phyloP scores from a whole-genome alignment of 768 basidiomycete genomes.

The Pholiota molesta region DNA sequence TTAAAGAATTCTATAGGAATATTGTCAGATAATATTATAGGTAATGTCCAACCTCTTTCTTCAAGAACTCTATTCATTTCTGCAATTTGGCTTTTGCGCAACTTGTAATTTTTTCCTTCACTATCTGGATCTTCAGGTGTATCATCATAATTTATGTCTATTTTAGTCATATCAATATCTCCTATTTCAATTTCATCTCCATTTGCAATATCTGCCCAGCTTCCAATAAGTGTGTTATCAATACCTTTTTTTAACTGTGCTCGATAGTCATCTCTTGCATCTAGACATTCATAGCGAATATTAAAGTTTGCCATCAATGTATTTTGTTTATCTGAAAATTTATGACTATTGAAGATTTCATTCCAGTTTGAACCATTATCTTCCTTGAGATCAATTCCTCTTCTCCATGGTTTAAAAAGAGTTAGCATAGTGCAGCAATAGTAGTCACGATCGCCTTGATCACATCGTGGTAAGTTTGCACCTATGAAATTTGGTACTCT shows the following conservation, averaged over 20 bases:
- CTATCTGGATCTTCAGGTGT: no score
- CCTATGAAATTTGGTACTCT: conserved; percentile 32
- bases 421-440: conserved; percentile 31
- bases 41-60: no score
- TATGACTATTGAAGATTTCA: conserved; percentile 17
- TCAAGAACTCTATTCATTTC: no score
- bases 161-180: no score
- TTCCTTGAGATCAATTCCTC: conserved; percentile 24
- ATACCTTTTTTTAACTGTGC: conserved; percentile 15
- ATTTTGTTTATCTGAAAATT: conserved; percentile 19
- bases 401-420: conserved; percentile 33
- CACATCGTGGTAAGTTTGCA: conserved; percentile 23
- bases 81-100: no score
- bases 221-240: neutral
- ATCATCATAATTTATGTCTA: no score
- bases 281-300: conserved; percentile 36
- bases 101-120: no score
- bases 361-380: conserved; percentile 24
- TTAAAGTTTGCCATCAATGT: conserved; percentile 32
- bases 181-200: neutral
- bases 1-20: no score
- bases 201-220: no score
- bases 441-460: conserved; percentile 33
- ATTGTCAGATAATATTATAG: no score
- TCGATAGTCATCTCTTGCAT: conserved; percentile 35